These are phyloP conservation scores for Acephala macrosclerotiorum DNA, from an alignment of 2,329 filamentous ascomycete species.

Conservation along the genomic window DNA sequence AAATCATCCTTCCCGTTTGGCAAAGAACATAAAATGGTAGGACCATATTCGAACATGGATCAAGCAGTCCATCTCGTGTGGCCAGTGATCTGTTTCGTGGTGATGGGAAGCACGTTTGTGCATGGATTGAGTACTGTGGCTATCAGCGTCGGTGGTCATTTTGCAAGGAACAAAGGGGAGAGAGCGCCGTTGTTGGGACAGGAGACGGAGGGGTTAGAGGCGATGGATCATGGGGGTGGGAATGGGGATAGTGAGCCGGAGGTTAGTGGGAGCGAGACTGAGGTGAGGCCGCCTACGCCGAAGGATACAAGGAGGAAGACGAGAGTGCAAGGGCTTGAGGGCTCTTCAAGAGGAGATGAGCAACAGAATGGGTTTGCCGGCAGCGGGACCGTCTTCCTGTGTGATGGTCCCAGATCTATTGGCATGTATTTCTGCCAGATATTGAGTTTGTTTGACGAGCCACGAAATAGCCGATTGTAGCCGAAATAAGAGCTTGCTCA, in stretches of 20 bases:
- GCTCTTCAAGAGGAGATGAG: too few species aligned
- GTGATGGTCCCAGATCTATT: too few species aligned
- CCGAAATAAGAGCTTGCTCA: too few species aligned
- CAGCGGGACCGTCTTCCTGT: too few species aligned
- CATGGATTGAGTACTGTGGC: constrained; percentile 60
- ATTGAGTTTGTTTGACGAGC: too few species aligned
- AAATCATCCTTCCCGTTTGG: constrained; percentile 49
- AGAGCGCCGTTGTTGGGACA: constrained; percentile 56
- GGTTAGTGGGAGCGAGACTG: constrained; percentile 33
- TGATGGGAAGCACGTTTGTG: constrained; percentile 59
- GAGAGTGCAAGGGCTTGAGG: too few species aligned
- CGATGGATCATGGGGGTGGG: constrained; percentile 55
- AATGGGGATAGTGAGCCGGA: constrained; percentile 46
- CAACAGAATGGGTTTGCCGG: too few species aligned
- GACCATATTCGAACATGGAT: constrained; percentile 44
- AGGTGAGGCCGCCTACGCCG: neutral
- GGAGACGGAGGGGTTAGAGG: constrained; percentile 57
- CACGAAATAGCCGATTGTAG: too few species aligned
- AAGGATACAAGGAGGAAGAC: neutral
- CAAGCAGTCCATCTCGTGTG: constrained; percentile 55
- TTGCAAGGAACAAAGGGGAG: constrained; percentile 52
- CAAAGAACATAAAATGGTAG: constrained; percentile 27
- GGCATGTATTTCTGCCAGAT: too few species aligned
- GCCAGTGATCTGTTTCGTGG: constrained; percentile 62
- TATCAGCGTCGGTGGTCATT: constrained; percentile 57